Evolutionary conservation across 805 yeast species (phyloP).

Genomic region (Metschnikowia bowlesiae): DNA sequence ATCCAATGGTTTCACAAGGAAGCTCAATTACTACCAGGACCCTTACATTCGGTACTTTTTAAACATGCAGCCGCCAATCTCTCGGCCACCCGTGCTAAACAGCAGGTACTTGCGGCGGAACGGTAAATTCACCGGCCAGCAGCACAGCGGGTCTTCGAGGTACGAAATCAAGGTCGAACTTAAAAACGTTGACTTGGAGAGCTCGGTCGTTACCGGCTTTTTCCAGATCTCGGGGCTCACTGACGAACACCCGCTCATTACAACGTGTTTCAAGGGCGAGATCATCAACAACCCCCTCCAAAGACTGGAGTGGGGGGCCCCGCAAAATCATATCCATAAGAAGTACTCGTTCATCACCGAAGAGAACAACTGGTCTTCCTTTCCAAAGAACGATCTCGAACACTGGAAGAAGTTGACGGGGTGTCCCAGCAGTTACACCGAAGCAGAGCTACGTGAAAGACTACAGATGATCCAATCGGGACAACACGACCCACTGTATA

Average conservation of each 20-base stretch:
- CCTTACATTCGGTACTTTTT: conserved; percentile 9
- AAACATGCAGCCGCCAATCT: conserved; percentile 2
- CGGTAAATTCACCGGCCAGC: conserved; percentile 60
- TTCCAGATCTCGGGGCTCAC: conserved; percentile 64
- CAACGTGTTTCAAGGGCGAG: conserved; percentile 72
- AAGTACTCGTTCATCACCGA: conserved; percentile 54
- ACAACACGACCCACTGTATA: conserved; percentile 26
- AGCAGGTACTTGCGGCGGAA: conserved; percentile 53
- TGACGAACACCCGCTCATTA: conserved; percentile 54
- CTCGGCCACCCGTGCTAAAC: conserved; percentile 29
- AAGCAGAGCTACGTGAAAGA: conserved; percentile 23
- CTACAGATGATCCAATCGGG: conserved; percentile 30
- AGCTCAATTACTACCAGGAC: conserved; percentile 4
- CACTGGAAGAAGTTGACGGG: conserved; percentile 48
- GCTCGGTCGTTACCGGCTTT: conserved; percentile 48
- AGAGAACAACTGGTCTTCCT: conserved; percentile 54
- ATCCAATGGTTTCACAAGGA: background rate
- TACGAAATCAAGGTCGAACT: conserved; percentile 68
- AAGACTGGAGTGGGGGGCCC: conserved; percentile 21
- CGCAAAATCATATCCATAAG: conserved; percentile 10
- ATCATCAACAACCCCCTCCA: conserved; percentile 51
- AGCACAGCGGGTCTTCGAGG: conserved; percentile 60
- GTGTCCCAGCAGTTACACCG: conserved; percentile 46
- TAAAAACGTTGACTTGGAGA: conserved; percentile 58
- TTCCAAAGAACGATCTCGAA: conserved; percentile 39